These are phyloP conservation scores for Penicillium manginii DNA, from an alignment of 495 filamentous ascomycete species.

Conservation along the genomic window DNA sequence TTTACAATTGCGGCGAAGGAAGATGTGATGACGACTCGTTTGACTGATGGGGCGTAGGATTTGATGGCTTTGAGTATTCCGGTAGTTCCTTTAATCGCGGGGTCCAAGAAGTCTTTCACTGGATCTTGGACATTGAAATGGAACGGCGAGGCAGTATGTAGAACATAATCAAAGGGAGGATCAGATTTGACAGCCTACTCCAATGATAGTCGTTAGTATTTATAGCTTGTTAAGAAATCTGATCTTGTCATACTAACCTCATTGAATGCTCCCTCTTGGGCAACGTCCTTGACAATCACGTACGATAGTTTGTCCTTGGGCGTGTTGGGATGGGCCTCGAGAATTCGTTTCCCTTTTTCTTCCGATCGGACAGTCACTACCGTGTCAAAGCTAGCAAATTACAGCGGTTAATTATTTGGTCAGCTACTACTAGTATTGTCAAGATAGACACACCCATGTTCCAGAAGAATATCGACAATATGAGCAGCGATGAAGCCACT, in stretches of 20 bases:
- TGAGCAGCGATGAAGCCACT: constrained; percentile 81
- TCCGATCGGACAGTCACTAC: constrained; percentile 83
- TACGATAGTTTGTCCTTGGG: constrained; percentile 70
- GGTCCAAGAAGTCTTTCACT: constrained; percentile 80
- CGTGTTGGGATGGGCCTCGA: constrained; percentile 62
- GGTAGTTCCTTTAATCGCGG: constrained; percentile 83
- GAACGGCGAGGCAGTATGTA: constrained; percentile 90
- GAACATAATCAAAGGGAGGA: constrained; percentile 79
- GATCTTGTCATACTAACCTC: constrained; percentile 46
- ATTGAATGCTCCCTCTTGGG: constrained; percentile 74
- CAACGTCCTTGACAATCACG: constrained; percentile 83
- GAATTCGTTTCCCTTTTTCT: constrained; percentile 77
- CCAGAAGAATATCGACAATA: constrained; percentile 73
- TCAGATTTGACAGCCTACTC: constrained; percentile 62
- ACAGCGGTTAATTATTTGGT: too few relatives aligned
- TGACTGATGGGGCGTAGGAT: constrained; percentile 73
- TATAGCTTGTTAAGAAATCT: not conserved
- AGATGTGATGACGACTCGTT: constrained; percentile 81
- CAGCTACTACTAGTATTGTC: not conserved
- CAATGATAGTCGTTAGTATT: not conserved
- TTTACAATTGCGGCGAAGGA: constrained; percentile 81
- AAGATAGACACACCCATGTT: constrained; percentile 49
- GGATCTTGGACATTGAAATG: constrained; percentile 73
- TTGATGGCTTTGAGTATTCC: constrained; percentile 77
- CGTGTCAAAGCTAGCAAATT: constrained; percentile 60